phyloP scores from a whole-genome alignment of 495 filamentous ascomycete species.

The Extremus antarcticus region DNA sequence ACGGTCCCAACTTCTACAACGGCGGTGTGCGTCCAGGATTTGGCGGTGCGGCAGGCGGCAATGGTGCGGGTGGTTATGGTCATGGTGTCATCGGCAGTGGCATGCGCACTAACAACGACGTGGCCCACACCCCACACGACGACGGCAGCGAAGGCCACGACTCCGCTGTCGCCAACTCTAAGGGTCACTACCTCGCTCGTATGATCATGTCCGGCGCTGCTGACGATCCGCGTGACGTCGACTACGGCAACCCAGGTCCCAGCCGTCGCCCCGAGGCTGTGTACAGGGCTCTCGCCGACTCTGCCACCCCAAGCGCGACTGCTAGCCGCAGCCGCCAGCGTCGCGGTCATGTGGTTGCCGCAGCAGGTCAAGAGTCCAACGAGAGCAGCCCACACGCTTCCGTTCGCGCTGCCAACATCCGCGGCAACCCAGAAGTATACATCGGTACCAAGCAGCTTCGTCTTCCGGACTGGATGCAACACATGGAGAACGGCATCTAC shows the following conservation, averaged over 20 bases:
- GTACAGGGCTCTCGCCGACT: neutral
- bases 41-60: no score
- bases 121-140: no score
- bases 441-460: neutral
- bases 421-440: slow-evolving; percentile 9
- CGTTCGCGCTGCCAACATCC: neutral
- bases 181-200: neutral
- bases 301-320: no score
- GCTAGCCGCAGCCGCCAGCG: no score
- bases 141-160: no score
- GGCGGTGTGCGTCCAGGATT: neutral
- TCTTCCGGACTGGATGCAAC: slow-evolving; percentile 1
- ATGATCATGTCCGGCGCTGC: neutral
- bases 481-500: neutral
- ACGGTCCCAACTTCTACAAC: neutral
- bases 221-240: neutral
- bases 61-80: no score
- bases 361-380: neutral
- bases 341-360: neutral
- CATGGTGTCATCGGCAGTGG: neutral
- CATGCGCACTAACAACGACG: neutral
- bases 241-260: slow-evolving; percentile 5
- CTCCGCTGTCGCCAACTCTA: neutral
- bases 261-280: neutral
- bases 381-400: neutral